Evolutionary conservation across 192 early-diverging fungal species (phyloP).

Genomic region (Coemansia furcata): DNA sequence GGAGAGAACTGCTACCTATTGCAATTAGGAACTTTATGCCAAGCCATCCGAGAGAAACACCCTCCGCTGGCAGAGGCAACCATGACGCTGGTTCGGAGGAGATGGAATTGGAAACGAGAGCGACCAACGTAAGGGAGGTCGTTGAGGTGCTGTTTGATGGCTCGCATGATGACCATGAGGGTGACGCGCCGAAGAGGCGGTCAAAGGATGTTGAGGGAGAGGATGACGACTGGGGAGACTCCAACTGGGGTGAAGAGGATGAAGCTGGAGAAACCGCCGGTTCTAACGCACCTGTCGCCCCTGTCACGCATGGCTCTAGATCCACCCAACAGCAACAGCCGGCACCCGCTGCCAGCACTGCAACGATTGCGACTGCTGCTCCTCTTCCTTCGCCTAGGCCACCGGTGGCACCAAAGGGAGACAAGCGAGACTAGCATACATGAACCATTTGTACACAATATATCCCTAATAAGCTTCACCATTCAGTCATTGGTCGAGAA

Average conservation of each 20-base stretch:
- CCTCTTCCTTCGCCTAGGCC: background rate
- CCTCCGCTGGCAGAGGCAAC: background rate
- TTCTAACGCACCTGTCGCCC: background rate
- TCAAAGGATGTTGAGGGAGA: background rate
- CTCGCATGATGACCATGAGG: background rate
- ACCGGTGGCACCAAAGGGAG: slow-evolving; percentile 13
- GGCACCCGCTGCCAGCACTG: background rate
- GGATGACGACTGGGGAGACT: slow-evolving; percentile 17
- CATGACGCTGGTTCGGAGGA: slow-evolving; percentile 17
- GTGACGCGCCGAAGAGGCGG: background rate
- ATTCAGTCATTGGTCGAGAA: background rate
- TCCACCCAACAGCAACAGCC: background rate
- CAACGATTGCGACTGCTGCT: background rate
- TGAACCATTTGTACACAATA: background rate
- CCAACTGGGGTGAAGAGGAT: slow-evolving; percentile 27
- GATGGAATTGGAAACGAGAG: slow-evolving; percentile 23
- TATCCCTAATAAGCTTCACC: background rate
- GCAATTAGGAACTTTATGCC: slow-evolving; percentile 44
- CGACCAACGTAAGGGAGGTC: background rate
- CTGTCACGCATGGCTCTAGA: background rate
- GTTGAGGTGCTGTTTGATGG: slow-evolving; percentile 30
- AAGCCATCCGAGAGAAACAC: slow-evolving; percentile 17
- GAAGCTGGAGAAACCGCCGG: background rate
- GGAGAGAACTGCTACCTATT: slow-evolving; percentile 51
- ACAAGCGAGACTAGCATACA: slow-evolving; percentile 22